Evolutionary conservation across 345 rosid species (phyloP), one percentile per base, ranked within the genome.

Genomic region (Populus euphratica): DNA sequence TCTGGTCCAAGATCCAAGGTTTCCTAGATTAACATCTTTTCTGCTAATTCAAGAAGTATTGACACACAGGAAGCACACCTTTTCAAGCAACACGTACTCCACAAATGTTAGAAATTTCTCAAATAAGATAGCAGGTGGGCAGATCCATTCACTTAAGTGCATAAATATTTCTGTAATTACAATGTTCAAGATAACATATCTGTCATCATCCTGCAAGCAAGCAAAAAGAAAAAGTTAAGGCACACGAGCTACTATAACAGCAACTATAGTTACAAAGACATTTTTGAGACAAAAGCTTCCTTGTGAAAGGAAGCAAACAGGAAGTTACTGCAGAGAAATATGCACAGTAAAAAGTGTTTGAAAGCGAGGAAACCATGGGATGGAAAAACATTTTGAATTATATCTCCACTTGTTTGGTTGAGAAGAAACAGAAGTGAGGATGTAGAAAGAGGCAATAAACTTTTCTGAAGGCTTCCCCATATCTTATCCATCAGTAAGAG

Each of bases 111-210:
- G 88, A 82, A 82, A 88, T 77, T 83, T 85, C 77, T 88, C 89
- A 72, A 85, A 74, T 75, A 90, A 54, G 49, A 80, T 85, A 76
- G 77, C 71, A 18, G 89, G 83, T 79, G 91, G 90, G 76, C 64
- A 64, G 84, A 89, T 82, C 87, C 91, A 85, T 75, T 90, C 93
- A 70, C 81, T 84, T 54, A 86, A 84, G 80, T 82, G 87, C 83
- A 93, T 86, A 82, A 91, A 91, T 83, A 90, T 90, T 83, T 89
- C 84, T 25, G 97, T 73, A 36, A 92, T 81, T 77, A 81, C 78
- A 59, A 85, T 82, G 80, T 96, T 92, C 87, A 96, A 84, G 70
- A 78, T 78, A 74, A 91, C 88, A 86, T 88, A 88, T 81, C 86
- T 82, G 65, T 88, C 90, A 76, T 83, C 93, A 77, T 74, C 87